Base-by-base conservation (phyloP, 2,329 filamentous ascomycete genomes). In the Aspergillus tubingensis region DNA sequence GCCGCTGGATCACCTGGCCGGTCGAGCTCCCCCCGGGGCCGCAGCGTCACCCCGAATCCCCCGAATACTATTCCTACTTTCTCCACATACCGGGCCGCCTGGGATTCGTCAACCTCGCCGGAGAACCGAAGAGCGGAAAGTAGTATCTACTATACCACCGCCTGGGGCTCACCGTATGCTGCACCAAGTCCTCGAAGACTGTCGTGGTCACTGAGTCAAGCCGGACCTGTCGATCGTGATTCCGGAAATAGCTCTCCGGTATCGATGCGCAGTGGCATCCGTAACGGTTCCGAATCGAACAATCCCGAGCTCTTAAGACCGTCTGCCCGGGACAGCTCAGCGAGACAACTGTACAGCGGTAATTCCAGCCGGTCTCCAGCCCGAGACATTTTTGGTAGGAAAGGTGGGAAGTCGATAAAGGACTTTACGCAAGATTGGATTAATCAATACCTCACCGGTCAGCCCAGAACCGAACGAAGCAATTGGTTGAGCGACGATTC, bases 161-260 rank as follows among this genome's bases (percentile, higher is more conserved):
- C 89, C 74, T 96, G 93, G 92, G 93, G 93, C 59, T 96, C 92
- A 57, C 93, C 93, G 21, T 96, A 96, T 78, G 88, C 90, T 58
- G 84, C 88, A 41, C 80, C 83, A 11, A 89, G 79, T 66, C 75
- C 78, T 54, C 74, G 77, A 54, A 72, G 73, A 65, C 67, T 77
- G 23, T 77, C 78, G 60, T 71, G 74, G 65, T 73, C 74, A 55
- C 61, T 76, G 43, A 76, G 73, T 64, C 76, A 76, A 63, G 74
- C 85, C 83, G 68, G 77, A 77, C 60, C 88, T 55, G 47, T 74
- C 58, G 71, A 72, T 56, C 68, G 63, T 54, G 70, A 63, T 47
- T 76, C 74, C 19, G 64, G 68, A 49, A 72, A 71, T 41, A 73
- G 65, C 65, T 79, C 77, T 43, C 74, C 75, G 32, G 66, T 65